Evolutionary conservation across 257 asterid species (phyloP), one percentile per base, ranked within the genome.

Genomic region (Leptodermis oblonga): DNA sequence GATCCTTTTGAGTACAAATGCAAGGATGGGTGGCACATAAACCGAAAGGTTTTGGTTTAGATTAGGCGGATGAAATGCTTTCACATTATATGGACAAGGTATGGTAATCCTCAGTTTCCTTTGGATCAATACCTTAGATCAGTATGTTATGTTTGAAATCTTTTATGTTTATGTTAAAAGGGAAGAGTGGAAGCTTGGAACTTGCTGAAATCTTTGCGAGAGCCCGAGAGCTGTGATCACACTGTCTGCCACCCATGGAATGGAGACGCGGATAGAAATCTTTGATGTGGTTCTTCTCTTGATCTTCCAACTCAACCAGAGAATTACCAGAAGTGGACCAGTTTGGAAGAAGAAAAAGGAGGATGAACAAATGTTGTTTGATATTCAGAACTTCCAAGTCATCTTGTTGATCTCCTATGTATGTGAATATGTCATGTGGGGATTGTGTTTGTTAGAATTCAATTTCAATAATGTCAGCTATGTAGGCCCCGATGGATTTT

Each of bases 61-160:
- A 90, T 60, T 96, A 90, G 85, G 96, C 97, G 4, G 97, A 88
- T 80, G 97, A 90, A 70, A 86, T 90, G 95, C 86, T 90, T 36
- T 90, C 97, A 13, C 83, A 92, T 0, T 90, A 88, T 43, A 90
- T 86, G 86, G 96, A 88, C 76, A 96, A 88, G 96, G 96, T 90
- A 75, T 12, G 15, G 69, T 41, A 17, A 10, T 26, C 15, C 42
- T 22, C 36, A 5, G 1, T 56, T 39, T 15, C 23, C 55, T 18
- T 3, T 60, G 33, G 18, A 15, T 61, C 31, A 34, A 6, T 2
- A 2, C 6, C 39, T 34, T 34, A n/a, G 34, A 9, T 37, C n/a
- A n/a, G 14, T 30, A n/a, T n/a, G n/a, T n/a, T n/a, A n/a, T n/a
- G n/a, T n/a, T n/a, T n/a, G n/a, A n/a, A n/a, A n/a, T n/a, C n/a